phyloP scores from a whole-genome alignment of 2,329 filamentous ascomycete species.

The Proliferodiscus dingleyae region DNA sequence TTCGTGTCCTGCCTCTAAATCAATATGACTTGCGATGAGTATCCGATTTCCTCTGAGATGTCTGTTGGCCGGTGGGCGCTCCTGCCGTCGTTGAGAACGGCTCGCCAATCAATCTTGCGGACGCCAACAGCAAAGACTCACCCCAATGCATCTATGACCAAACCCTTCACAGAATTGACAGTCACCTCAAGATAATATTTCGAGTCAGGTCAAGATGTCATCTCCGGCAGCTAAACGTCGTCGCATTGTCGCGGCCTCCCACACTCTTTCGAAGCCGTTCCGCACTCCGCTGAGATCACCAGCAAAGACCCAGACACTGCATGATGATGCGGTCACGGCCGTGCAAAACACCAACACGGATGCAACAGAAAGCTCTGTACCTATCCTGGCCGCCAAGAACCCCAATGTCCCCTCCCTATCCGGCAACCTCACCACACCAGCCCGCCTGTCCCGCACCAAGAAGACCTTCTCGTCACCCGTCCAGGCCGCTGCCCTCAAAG shows the following conservation, averaged over 20 bases:
- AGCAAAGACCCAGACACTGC: slow-evolving; percentile 6
- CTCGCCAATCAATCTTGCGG: no score
- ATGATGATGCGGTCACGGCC: slow-evolving; percentile 13
- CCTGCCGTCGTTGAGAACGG: no score
- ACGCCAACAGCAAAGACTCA: no score
- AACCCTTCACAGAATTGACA: slow-evolving; percentile 26
- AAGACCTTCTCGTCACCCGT: slow-evolving; percentile 29
- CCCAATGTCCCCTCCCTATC: slow-evolving; percentile 8
- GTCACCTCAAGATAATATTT: slow-evolving; percentile 7
- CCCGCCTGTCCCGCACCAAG: slow-evolving; percentile 12
- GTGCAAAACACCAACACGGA: slow-evolving; percentile 9
- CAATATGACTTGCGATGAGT: no score
- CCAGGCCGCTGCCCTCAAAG: slow-evolving; percentile 28
- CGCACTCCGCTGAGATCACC: slow-evolving; percentile 41
- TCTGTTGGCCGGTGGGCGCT: no score
- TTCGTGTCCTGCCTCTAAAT: no score
- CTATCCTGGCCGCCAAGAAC: slow-evolving; percentile 8
- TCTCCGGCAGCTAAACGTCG: slow-evolving; percentile 57
- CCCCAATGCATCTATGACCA: slow-evolving; percentile 22
- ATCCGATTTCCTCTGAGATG: no score
- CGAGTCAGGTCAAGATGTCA: slow-evolving; percentile 34
- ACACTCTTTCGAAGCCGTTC: slow-evolving; percentile 65
- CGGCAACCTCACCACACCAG: slow-evolving; percentile 3
- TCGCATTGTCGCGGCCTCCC: slow-evolving; percentile 52
- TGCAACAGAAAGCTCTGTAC: slow-evolving; percentile 4